Evolutionary conservation across 1,139 yeast species (phyloP).

Genomic region (Scheffersomyces lignicola): DNA sequence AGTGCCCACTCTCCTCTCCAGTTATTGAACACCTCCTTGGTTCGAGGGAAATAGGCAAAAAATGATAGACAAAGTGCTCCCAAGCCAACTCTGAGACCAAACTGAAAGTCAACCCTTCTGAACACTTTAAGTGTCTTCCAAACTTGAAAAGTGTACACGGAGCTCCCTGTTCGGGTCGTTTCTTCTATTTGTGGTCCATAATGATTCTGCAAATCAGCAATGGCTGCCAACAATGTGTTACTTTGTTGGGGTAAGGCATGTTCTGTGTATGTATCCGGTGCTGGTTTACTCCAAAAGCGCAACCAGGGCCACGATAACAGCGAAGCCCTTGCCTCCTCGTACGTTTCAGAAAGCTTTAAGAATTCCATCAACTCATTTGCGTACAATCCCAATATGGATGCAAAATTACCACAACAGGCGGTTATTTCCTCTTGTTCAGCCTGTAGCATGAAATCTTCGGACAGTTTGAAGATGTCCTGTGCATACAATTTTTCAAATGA

Average conservation of each 20-base stretch:
- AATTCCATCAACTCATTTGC: constrained; percentile 57
- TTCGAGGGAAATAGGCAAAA: constrained; percentile 64
- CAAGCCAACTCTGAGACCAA: constrained; percentile 75
- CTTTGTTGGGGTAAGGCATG: constrained; percentile 7
- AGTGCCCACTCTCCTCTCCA: constrained; percentile 90
- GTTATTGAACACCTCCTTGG: constrained; percentile 53
- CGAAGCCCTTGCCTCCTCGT: constrained; percentile 27
- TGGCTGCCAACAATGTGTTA: constrained; percentile 36
- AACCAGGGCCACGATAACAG: constrained; percentile 53
- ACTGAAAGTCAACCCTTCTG: constrained; percentile 68
- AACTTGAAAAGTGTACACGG: constrained; percentile 18
- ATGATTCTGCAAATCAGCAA: constrained; percentile 34
- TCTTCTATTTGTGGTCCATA: constrained; percentile 15
- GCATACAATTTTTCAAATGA: constrained; percentile 60
- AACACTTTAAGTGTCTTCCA: constrained; percentile 37
- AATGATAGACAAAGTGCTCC: constrained; percentile 70
- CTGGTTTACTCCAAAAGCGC: constrained; percentile 41
- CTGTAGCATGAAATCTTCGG: constrained; percentile 40
- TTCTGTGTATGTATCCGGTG: constrained; percentile 5
- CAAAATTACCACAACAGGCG: constrained; percentile 82
- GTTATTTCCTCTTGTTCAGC: constrained; percentile 80
- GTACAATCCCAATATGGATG: constrained; percentile 62
- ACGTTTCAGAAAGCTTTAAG: constrained; percentile 46
- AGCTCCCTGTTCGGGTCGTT: constrained; percentile 5
- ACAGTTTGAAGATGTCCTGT: constrained; percentile 52